Conservation (phyloP, 306 rosid species). For the Echinosophora koreensis region DNA sequence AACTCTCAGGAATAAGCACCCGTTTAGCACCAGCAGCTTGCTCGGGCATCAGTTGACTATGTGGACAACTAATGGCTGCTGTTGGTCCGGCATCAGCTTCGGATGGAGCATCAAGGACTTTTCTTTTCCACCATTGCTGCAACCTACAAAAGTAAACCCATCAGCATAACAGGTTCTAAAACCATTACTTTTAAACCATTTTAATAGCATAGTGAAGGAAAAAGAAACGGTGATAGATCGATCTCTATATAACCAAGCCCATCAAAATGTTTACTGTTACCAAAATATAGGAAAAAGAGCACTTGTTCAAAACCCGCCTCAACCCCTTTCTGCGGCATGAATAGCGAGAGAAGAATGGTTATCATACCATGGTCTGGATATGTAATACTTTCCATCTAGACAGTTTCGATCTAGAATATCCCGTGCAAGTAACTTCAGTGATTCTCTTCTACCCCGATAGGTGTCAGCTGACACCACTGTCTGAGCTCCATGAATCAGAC, state of each 20-base stretch:
- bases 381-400: slow-evolving; percentile 63
- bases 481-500: slow-evolving; percentile 73
- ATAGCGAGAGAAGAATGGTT: slow-evolving; percentile 34
- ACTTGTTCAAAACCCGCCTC: not conserved
- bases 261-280: slow-evolving; percentile 31
- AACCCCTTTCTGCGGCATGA: slow-evolving; percentile 8
- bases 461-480: slow-evolving; percentile 76
- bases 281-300: not conserved
- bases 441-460: slow-evolving; percentile 77
- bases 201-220: not conserved
- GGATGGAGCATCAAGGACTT: slow-evolving; percentile 91
- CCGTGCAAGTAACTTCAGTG: slow-evolving; percentile 77
- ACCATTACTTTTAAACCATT: slow-evolving; percentile 20
- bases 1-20: slow-evolving; percentile 82
- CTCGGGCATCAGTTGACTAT: slow-evolving; percentile 88
- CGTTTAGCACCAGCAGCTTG: slow-evolving; percentile 92
- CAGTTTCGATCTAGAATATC: slow-evolving; percentile 75
- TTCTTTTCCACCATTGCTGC: slow-evolving; percentile 96
- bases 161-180: slow-evolving; percentile 31
- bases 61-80: slow-evolving; percentile 81
- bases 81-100: slow-evolving; percentile 97
- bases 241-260: not conserved
- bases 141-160: slow-evolving; percentile 65
- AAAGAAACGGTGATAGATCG: not conserved
- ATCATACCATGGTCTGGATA: slow-evolving; percentile 83